Evolutionary conservation across 2,329 filamentous ascomycete genomes (phyloP), one percentile per base, ranked within the genome.

Genomic region (Arachnomyces sp.): DNA sequence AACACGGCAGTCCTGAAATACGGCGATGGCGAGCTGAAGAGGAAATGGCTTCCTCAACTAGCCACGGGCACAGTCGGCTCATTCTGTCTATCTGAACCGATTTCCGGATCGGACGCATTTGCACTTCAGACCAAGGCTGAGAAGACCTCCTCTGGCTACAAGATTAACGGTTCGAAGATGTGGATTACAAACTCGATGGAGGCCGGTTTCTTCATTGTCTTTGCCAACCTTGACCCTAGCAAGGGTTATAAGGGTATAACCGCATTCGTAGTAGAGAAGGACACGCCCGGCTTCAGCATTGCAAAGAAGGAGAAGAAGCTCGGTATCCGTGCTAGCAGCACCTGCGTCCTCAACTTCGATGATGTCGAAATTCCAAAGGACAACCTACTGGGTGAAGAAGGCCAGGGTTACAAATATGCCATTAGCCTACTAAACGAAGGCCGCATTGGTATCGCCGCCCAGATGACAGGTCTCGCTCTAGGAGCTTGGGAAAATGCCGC

Each of bases 301-400:
- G 88, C 92, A 31, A 98, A 98, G 78, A 98, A 98, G 74, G 92
- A 98, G 75, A 96, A 96, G 83, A 98, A 98, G 74, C 81, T 98
- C 36, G 92, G 92, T 44, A 98, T 98, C 70, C 83, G 78, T 59
- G 92, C 92, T 39, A 93, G 86, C 69, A 93, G 86, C 69, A 98
- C 92, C 25, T 98, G 92, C 66, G 90, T 95, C 48, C 75, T 98
- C 63, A 96, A 86, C 74, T 94, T 98, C 55, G 92, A 98, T 66
- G 92, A 98, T 56, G 88, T 96, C 38, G 78, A 90, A 57, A 77
- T 98, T 30, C 88, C 92, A 46, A 82, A 81, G 65, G 85, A 82
- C 57, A 93, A 95, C 64, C 69, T 98, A 12, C 77, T 98, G 1
- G 92, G 92, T 47, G 76, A 89, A 64, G 80, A 85, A 56, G 92